Evolutionary conservation across 139 green algal genomes (phyloP), one percentile per base, ranked within the genome.

Genomic region (Zygnema cylindricum): DNA sequence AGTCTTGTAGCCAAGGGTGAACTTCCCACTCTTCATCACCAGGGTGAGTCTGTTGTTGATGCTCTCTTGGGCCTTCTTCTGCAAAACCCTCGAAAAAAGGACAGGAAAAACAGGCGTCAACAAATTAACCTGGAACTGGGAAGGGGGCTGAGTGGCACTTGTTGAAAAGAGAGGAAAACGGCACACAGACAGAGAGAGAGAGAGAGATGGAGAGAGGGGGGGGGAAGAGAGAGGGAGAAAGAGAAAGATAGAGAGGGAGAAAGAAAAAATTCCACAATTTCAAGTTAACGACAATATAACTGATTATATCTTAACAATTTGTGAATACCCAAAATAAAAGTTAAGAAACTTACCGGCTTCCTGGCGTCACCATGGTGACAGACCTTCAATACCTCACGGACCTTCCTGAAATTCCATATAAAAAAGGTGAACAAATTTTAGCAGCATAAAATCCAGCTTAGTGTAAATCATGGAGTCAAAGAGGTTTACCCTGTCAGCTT

Each of bases 1-100:
- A 69, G 97, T 99, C 95, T 99, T 99, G 94, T 98, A 98, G 88
- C 97, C 97, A 84, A 99, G 94, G 57, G 96, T 99, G 95, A 96
- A 99, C 93, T 99, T 99, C 92, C 98, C 98, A 87, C 94, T 98
- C 95, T 99, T 99, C 97, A 99, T 99, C 89, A 99, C 98, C 89
- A 99, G 94, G 55, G 94, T 92, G 43, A 99, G 94, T 75, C 96
- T 93, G 88, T 92, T 95, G 94, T 99, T 99, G 95, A 99, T 99
- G 91, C 92, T 95, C 95, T 99, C 97, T 93, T 98, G 94, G 41
- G 91, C 93, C 93, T 97, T 98, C 93, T 99, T 99, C 94, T 93
- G 86, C 81, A 35, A 3, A 2, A 84, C 36, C 36, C 11, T 16
- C 77, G 55, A 7, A 42, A 84, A 22, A 33, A 84, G 55, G 22